phyloP scores from a whole-genome alignment of 768 basidiomycete genomes.

The Candolleomyces efflorescens region DNA sequence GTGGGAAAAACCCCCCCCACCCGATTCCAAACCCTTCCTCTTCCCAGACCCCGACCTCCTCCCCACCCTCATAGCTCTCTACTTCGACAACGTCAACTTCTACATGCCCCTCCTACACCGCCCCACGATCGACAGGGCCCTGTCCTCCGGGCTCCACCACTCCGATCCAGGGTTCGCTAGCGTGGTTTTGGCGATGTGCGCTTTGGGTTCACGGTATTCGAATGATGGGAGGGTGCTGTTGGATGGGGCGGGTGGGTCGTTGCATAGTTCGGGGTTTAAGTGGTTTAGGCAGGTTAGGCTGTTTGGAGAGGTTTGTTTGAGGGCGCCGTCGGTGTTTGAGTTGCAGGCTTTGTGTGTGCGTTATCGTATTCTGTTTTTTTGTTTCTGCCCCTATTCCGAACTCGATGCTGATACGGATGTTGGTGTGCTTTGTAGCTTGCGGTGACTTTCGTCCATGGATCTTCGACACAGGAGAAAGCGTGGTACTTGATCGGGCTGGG shows the following conservation, averaged over 20 bases:
- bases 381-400: no score
- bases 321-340: constrained; percentile 60
- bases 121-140: constrained; percentile 52
- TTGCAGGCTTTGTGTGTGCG: constrained; percentile 55
- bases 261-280: constrained; percentile 18
- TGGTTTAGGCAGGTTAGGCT: constrained; percentile 56
- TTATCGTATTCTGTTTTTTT: no score
- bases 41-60: constrained; percentile 51
- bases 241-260: neutral
- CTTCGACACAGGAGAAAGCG: constrained; percentile 45
- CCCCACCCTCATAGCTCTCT: constrained; percentile 45
- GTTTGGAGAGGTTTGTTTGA: constrained; percentile 50
- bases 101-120: constrained; percentile 62
- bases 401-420: no score
- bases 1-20: neutral
- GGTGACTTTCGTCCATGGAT: constrained; percentile 41
- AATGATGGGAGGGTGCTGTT: constrained; percentile 39
- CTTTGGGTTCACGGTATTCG: constrained; percentile 53
- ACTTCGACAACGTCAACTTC: constrained; percentile 51
- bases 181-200: constrained; percentile 63
- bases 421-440: constrained; percentile 29
- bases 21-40: constrained; percentile 19
- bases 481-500: constrained; percentile 63
- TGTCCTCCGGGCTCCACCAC: constrained; percentile 44
- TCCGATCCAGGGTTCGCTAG: constrained; percentile 47